Evolutionary conservation across 2,329 filamentous ascomycete species (phyloP), one percentile per base, ranked within the genome.

Genomic region (Cucurbitaria berberidis): DNA sequence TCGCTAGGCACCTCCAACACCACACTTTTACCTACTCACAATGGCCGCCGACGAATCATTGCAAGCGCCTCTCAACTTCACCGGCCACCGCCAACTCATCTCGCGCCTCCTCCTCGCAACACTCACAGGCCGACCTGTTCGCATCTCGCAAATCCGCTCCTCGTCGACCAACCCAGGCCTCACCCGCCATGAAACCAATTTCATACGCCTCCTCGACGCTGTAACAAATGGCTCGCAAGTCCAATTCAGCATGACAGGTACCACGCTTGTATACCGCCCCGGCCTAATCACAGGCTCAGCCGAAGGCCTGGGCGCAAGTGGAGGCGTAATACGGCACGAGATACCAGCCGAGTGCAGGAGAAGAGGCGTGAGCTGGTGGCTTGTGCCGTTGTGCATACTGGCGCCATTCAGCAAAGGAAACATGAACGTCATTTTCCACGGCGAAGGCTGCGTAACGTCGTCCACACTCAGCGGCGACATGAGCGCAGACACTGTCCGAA

Each of bases 241-340:
- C 78, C 93, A 97, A 70, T 96, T 99, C 65, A 96, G 92, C 10
- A 95, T 96, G 78, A 97, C 92, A 1, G 95, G 95, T 72, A 98
- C 95, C 0, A 93, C 91, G 1, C 85, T 99, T 50, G 88, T 93
- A 32, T 99, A 96, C 78, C 89, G 90, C 62, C 95, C 95, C 0
- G 95, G 95, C 30, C 81, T 99, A 35, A 96, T 99, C 68, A 95
- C 91, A 0, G 95, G 95, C 57, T 89, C 88, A 41, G 86, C 89
- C 21, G 82, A 89, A 18, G 91, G 91, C 16, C 83, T 88, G 44
- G 91, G 91, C 66, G 88, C 90, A 32, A 81, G 84, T 41, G 84
- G 74, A 53, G 90, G 93, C 64, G 84, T 96, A 34, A 86, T 98
- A 67, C 85, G 86, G 69, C 93, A 96, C 79, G 86, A 87, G 61